Evolutionary conservation across 805 yeast species (phyloP), one percentile per base, ranked within the genome.

Genomic region (Kuraishia cidri): DNA sequence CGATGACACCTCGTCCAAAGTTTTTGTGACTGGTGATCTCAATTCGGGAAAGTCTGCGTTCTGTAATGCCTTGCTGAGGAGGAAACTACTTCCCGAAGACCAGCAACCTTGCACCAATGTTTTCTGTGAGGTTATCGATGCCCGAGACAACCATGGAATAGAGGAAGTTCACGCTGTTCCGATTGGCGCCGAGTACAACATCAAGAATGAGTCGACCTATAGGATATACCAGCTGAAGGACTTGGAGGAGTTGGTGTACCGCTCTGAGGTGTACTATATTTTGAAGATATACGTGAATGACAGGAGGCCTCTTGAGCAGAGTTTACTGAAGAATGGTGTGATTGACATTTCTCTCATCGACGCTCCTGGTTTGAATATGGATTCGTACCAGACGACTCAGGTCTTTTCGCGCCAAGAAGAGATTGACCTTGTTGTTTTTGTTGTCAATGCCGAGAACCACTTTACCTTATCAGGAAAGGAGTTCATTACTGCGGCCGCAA

Each of bases 31-130:
- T 3, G 99, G 99, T 32, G 99, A 92, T 54, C 69, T 92, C 43
- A 92, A 92, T 51, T 82, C 98, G 0, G 99, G 99, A 3, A 92
- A 92, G 50, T 86, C 97, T 1, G 83, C 95, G 2, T 86, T 92
- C 46, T 92, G 98, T 56, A 92, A 92, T 50, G 90, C 96, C 1
- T 61, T 92, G 26, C 59, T 92, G 37, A 66, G 88, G 43, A 69
- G 92, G 32, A 72, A 75, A 31, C 57, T 92, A 3, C 58, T 92
- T 30, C 98, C 99, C 0, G 95, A 83, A 48, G 99, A 92, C 56
- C 98, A 92, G 49, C 95, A 92, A 51, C 99, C 99, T 2, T 87
- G 97, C 47, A 92, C 99, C 0, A 79, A 84, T 39, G 96, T 92
- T 0, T 94, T 94, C 48, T 88, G 96, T 52, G 98, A 94, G 56